Evolutionary conservation across 2,329 filamentous ascomycete genomes (phyloP), one percentile per base, ranked within the genome.

Genomic region (Waltergamsia citrina): DNA sequence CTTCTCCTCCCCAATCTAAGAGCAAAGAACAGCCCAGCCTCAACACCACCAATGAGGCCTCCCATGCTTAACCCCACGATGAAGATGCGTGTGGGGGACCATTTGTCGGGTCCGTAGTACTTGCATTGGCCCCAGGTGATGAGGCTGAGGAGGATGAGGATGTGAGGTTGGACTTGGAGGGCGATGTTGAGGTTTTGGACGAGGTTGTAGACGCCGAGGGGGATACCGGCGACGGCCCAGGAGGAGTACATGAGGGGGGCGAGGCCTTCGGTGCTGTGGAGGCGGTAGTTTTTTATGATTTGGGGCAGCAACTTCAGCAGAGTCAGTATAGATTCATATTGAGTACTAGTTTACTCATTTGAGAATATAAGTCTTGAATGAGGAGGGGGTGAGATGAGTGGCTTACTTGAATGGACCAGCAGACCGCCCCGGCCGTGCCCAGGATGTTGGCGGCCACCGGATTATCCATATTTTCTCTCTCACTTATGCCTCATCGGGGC

Each of bases 11-110:
- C 67, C 23, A 58, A 58, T 18, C 62, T 59, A 19, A 77, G 53
- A 1, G 65, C 74, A 38, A 78, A 64, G n/a, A 83, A 65, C 11
- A 85, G 55, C 1, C 57, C 71, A 0, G 62, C 57, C 51, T 84
- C 71, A 7, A 76, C 60, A 0, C 67, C 77, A 1, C 66, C 77
- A 61, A 85, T 72, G 2, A 73, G 26, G 4, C 58, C 43, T 2
- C 69, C 70, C 17, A 81, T 65, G 0, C 68, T 63, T 1, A 61
- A 38, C 0, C 74, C 62, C 1, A 74, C 57, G 1, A 57, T 3
- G 11, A 38, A 17, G 17, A 36, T 28, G n/a, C 31, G 29, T 7
- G 16, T 18, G 15, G 38, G 33, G 10, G 14, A 26, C 40, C 38
- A 41, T 12, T 32, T 15, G 12, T 36, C 24, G 17, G n/a, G n/a